A percentile compares a stretch with the other conserved stretches of the same genome.
These are phyloP conservation scores for Candida caryicola DNA, from an alignment of 805 yeast genomes.

Conservation along the genomic window DNA sequence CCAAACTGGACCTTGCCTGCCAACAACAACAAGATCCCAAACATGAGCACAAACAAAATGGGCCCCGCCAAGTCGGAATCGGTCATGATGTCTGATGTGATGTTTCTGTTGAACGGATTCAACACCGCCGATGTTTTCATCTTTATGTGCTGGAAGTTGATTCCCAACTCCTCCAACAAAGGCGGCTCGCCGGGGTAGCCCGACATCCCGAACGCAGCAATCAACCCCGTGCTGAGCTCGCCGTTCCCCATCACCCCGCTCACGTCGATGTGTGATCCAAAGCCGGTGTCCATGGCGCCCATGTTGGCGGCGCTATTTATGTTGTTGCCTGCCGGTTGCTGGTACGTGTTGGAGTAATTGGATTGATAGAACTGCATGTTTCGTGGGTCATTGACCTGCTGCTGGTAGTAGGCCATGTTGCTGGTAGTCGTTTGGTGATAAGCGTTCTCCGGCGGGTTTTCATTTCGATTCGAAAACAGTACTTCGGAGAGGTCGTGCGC, in stretches of 20 bases:
- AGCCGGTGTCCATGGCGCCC: conserved; percentile 41
- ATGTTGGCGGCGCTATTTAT: conserved; percentile 18
- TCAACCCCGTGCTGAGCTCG: conserved; percentile 65
- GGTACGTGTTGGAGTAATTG: conserved; percentile 31
- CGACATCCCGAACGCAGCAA: conserved; percentile 89
- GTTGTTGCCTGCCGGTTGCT: conserved; percentile 16
- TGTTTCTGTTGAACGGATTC: conserved; percentile 61
- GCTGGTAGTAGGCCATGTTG: conserved; percentile 43
- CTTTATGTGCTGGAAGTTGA: conserved; percentile 84
- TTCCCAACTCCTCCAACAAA: conserved; percentile 86
- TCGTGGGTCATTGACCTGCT: conserved; percentile 29
- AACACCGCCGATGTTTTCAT: conserved; percentile 83
- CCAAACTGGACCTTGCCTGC: conserved; percentile 97
- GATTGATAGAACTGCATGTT: conserved; percentile 45
- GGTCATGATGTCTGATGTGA: conserved; percentile 70
- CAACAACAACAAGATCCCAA: conserved; percentile 76
- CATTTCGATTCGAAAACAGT: too few species aligned
- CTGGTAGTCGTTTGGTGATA: too few species aligned
- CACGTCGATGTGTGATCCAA: conserved; percentile 35
- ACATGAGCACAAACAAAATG: conserved; percentile 77
- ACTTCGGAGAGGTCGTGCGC: too few species aligned
- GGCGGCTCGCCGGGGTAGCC: conserved; percentile 98
- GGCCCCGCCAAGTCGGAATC: conserved; percentile 97
- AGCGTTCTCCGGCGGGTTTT: too few species aligned
- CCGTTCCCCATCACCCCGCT: conserved; percentile 43